Percentiles rank a stretch among this genome's conserved stretches.
Conservation (phyloP, 2,329 filamentous ascomycete species). For the Ophiosphaerella narmari region DNA sequence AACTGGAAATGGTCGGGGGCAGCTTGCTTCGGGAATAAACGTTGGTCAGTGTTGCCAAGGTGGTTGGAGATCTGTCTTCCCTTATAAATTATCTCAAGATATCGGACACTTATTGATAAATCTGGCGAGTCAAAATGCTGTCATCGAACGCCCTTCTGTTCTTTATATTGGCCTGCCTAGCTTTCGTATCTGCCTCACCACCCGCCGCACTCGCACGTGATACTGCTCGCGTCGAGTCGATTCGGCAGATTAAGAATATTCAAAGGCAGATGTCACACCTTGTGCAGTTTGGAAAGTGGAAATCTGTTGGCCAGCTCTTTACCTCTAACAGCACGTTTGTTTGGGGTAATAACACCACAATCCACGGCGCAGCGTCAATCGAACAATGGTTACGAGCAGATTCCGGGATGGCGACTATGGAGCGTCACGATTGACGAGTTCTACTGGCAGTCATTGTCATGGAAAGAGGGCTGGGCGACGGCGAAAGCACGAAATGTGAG, state of each 20-base stretch:
- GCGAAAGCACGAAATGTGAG: slow-evolving; percentile 20
- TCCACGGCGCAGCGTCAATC: slow-evolving; percentile 12
- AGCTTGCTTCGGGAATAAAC: too few species aligned
- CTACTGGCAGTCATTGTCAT: slow-evolving; percentile 30
- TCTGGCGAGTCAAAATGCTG: not conserved
- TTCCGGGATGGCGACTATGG: slow-evolving; percentile 28
- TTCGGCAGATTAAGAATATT: slow-evolving; percentile 31
- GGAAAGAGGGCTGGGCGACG: slow-evolving; percentile 31
- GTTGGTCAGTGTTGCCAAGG: too few species aligned
- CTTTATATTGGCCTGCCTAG: not conserved
- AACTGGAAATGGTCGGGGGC: too few species aligned
- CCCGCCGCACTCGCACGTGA: slow-evolving; percentile 19
- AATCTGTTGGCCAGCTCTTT: slow-evolving; percentile 19
- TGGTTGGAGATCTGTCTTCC: too few species aligned
- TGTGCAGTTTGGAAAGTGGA: slow-evolving; percentile 21
- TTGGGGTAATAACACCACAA: slow-evolving; percentile 22
- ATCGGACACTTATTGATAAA: too few species aligned
- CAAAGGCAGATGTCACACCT: slow-evolving; percentile 25
- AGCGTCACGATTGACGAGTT: slow-evolving; percentile 35
- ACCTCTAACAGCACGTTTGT: slow-evolving; percentile 17
- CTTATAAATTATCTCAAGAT: too few species aligned
- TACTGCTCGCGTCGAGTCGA: slow-evolving; percentile 24
- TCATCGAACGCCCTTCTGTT: not conserved
- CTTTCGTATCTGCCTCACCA: not conserved
- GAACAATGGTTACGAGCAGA: slow-evolving; percentile 21